phyloP scores from a whole-genome alignment of 1,284 basidiomycete species.

The Cutaneotrichosporon arboriforme region DNA sequence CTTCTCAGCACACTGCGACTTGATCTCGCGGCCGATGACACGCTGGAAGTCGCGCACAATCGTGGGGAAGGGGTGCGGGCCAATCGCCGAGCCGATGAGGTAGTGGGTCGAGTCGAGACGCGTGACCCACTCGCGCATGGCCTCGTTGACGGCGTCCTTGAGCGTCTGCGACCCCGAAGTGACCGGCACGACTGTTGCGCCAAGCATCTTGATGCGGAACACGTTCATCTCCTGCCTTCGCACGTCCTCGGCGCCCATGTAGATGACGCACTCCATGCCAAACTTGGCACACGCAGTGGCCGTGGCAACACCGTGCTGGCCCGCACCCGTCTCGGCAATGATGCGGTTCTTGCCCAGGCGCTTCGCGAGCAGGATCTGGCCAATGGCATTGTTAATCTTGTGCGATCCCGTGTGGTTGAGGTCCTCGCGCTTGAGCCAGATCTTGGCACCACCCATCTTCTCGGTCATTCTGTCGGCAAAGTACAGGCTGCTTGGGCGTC shows the following conservation, averaged over 20 bases:
- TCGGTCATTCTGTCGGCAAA: slow-evolving; percentile 68
- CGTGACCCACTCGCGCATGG: slow-evolving; percentile 96
- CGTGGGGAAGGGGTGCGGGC: slow-evolving; percentile 97
- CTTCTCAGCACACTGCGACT: slow-evolving; percentile 69
- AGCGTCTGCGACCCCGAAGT: slow-evolving; percentile 88
- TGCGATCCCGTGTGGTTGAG: slow-evolving; percentile 92
- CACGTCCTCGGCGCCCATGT: slow-evolving; percentile 99
- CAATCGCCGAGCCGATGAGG: slow-evolving; percentile 93
- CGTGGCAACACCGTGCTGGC: slow-evolving; percentile 97
- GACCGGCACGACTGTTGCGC: slow-evolving; percentile 90
- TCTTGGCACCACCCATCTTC: slow-evolving; percentile 77
- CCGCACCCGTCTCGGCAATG: slow-evolving; percentile 97
- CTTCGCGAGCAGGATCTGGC: slow-evolving; percentile 87
- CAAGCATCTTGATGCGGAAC: slow-evolving; percentile 96
- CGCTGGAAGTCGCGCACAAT: slow-evolving; percentile 98
- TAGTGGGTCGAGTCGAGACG: slow-evolving; percentile 92
- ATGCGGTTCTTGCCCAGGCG: slow-evolving; percentile 93
- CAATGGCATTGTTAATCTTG: slow-evolving; percentile 94
- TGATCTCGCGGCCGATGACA: slow-evolving; percentile 93
- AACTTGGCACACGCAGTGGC: slow-evolving; percentile 97
- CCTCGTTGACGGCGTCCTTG: slow-evolving; percentile 97
- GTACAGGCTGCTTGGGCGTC: slow-evolving; percentile 67
- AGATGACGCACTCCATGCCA: slow-evolving; percentile 89
- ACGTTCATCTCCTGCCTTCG: slow-evolving; percentile 92
- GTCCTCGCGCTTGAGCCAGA: slow-evolving; percentile 79